Evolutionary conservation across 495 filamentous ascomycete genomes (phyloP).

Genomic region (Aspergillus cavernicola): DNA sequence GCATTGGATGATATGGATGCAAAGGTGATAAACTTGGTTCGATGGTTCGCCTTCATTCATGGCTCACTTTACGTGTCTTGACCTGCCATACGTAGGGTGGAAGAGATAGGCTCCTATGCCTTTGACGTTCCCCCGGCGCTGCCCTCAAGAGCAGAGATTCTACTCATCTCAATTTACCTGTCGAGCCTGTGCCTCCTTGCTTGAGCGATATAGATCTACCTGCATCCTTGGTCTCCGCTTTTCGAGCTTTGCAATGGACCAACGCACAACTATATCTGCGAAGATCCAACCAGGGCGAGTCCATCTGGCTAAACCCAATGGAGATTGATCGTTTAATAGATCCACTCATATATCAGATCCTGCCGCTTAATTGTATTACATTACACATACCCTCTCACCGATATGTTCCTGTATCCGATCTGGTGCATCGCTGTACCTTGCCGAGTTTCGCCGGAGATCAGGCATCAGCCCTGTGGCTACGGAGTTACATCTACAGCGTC

Average conservation of each 20-base stretch:
- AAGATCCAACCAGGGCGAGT: not conserved
- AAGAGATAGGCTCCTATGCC: not conserved
- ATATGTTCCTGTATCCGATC: not conserved
- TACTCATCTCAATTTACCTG: not conserved
- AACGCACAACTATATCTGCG: not conserved
- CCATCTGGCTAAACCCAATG: not conserved
- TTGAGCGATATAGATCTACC: not conserved
- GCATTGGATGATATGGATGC: not conserved
- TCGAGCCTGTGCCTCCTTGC: not conserved
- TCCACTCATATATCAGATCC: not conserved
- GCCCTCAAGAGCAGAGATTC: not conserved
- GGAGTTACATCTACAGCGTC: not conserved
- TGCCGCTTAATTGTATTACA: not conserved
- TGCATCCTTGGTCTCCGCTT: not conserved
- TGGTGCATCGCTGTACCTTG: not conserved
- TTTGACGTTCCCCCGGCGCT: not conserved
- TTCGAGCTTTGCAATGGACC: not conserved
- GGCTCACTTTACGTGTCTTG: not conserved
- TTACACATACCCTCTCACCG: not conserved
- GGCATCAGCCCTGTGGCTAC: not conserved
- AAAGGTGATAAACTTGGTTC: not conserved
- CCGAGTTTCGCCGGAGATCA: not conserved
- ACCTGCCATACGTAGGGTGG: not conserved
- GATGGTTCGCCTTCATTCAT: not conserved
- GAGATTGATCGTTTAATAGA: not conserved